Base-by-base conservation (phyloP, 2,329 filamentous ascomycete species). In the Trichoderma asperellum region DNA sequence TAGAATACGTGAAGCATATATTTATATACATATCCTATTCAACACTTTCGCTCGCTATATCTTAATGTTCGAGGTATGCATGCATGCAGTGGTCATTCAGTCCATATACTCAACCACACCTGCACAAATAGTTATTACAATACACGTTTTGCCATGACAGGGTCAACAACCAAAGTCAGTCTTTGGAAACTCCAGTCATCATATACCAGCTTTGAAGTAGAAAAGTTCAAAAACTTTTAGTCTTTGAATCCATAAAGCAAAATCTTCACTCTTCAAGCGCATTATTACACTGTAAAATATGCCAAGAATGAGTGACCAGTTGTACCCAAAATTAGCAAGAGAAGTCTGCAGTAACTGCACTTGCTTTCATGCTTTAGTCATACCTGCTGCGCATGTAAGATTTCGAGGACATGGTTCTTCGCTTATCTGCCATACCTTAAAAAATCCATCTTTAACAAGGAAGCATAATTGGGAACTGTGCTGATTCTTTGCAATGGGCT, bases 191-290 rank as follows among this genome's bases (percentile, higher is more conserved):
- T 40, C 37, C 16, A 16, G 16, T 5, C 16, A 16, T 16, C 40
- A 8, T 43, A 8, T 7, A 8, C 6, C 37, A 18, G 16, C 8
- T n/a, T 18, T 7, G 4, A n/a, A n/a, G 6, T 40, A 43, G 4
- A 6, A 8, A 5, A 40, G 6, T 18, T 14, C 6, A n/a, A 43
- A 40, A 8, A 16, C 40, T n/a, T n/a, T n/a, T 8, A 8, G 16
- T 18, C 2, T 18, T 2, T n/a, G 5, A 7, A 2, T 6, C 16
- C 18, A 43, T 43, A 18, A 43, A 43, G 16, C 16, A 7, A 7
- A 6, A 4, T 8, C 0, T n/a, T 18, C 16, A 43, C 2, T 8
- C 1, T n/a, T 0, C 16, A 43, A 5, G 6, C 1, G 32, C 32
- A 32, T 6, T 32, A 18, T 43, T 18, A 2, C 18, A 7, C 1